Evolutionary conservation across 2,329 filamentous ascomycete species (phyloP).

Genomic region (Verticillium tricorpus): DNA sequence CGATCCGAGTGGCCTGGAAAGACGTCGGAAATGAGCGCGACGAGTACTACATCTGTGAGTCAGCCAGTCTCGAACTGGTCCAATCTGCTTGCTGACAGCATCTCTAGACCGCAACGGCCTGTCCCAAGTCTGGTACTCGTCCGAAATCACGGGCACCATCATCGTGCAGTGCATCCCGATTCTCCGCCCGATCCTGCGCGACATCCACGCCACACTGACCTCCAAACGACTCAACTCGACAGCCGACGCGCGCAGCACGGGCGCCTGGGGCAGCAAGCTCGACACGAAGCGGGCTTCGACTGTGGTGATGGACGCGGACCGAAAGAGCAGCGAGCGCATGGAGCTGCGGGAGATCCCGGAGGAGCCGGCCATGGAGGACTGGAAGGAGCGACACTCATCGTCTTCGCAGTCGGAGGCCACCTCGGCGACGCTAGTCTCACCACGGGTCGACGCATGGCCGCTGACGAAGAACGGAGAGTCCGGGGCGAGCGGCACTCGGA

Average conservation of each 20-base stretch:
- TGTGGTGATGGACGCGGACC: conserved; percentile 1
- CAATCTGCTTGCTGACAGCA: conserved; percentile 1
- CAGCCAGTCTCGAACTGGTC: background rate
- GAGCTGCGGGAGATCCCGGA: conserved; percentile 13
- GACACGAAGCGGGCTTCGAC: conserved; percentile 8
- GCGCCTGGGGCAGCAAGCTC: conserved; percentile 9
- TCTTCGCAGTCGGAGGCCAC: background rate
- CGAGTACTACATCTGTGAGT: conserved; percentile 39
- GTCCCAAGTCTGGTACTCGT: conserved; percentile 44
- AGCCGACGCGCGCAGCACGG: conserved; percentile 8
- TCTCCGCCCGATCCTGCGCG: conserved; percentile 37
- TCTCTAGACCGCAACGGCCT: conserved; percentile 33
- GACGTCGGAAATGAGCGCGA: conserved; percentile 40
- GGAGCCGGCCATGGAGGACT: background rate
- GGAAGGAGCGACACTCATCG: background rate
- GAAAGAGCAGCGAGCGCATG: conserved; percentile 9
- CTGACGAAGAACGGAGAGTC: background rate
- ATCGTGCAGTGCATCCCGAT: conserved; percentile 52
- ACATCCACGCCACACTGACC: conserved; percentile 12
- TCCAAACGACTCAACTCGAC: conserved; percentile 12
- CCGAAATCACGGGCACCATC: conserved; percentile 48
- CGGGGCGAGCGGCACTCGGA: background rate
- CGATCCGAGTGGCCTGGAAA: conserved; percentile 44
- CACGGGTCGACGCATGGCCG: background rate
- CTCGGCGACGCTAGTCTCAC: background rate